A percentile compares a stretch with the other conserved stretches of the same genome.
Conservation (phyloP, 2,329 filamentous ascomycete genomes). For the Exophiala mesophila region DNA sequence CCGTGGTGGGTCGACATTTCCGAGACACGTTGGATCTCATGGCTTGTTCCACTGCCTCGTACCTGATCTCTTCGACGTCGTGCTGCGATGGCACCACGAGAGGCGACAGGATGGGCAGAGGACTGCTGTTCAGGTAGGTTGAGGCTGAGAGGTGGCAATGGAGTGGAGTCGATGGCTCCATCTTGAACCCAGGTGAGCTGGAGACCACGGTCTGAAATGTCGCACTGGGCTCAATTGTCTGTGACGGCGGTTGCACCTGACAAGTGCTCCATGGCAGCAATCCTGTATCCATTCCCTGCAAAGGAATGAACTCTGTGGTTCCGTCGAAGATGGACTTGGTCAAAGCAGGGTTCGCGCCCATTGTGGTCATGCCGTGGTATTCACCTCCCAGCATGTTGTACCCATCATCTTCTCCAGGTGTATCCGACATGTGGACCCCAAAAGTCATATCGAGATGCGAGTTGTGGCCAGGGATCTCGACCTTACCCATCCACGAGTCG, state of each 20-base stretch:
- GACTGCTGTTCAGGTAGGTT: constrained; percentile 22
- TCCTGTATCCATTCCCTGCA: constrained; percentile 9
- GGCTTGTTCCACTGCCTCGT: constrained; percentile 11
- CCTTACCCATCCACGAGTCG: constrained; percentile 11
- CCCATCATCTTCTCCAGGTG: constrained; percentile 2
- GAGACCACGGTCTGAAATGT: constrained; percentile 21
- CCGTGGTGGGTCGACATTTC: constrained; percentile 9
- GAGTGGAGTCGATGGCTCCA: constrained; percentile 24
- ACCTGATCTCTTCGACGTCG: constrained; percentile 17
- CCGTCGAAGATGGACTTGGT: constrained; percentile 22
- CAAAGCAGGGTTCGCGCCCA: constrained; percentile 19
- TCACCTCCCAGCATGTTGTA: constrained; percentile 5
- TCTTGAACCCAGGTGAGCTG: constrained; percentile 19
- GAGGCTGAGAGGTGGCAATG: constrained; percentile 12
- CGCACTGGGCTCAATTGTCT: constrained; percentile 25
- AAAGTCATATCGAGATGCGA: constrained; percentile 7
- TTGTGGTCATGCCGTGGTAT: constrained; percentile 3
- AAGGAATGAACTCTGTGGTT: neutral
- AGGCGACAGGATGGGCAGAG: constrained; percentile 17
- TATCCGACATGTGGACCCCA: constrained; percentile 5
- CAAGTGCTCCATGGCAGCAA: constrained; percentile 11
- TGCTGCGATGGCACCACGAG: constrained; percentile 22
- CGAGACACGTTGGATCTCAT: constrained; percentile 5
- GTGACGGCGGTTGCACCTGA: constrained; percentile 13
- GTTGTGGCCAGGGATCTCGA: neutral